Evolutionary conservation across 768 basidiomycete genomes (phyloP).

Genomic region (Asterophora lycoperdoides): DNA sequence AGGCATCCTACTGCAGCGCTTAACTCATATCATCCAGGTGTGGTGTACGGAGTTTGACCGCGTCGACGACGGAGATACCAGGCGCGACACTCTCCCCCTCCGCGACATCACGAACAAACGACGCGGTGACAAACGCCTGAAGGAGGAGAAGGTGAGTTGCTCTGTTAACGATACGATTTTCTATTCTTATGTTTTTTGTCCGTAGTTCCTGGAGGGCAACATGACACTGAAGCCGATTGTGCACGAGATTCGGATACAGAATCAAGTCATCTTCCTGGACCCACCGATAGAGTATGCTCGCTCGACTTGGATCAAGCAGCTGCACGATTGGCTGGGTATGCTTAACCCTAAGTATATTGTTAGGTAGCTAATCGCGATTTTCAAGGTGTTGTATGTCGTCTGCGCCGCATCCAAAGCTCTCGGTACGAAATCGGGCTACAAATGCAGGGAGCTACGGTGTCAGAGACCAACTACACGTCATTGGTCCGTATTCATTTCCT

Average conservation of each 20-base stretch:
- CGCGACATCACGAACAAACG: slow-evolving; percentile 63
- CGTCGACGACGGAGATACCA: slow-evolving; percentile 60
- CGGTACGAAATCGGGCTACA: slow-evolving; percentile 96
- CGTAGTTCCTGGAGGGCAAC: slow-evolving; percentile 64
- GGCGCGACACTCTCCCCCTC: slow-evolving; percentile 45
- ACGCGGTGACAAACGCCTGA: slow-evolving; percentile 61
- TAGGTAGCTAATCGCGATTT: not conserved
- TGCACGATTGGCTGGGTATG: slow-evolving; percentile 86
- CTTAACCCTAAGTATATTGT: not conserved
- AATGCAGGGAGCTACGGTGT: slow-evolving; percentile 63
- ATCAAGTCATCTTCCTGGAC: slow-evolving; percentile 98
- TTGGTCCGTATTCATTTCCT: slow-evolving; percentile 48
- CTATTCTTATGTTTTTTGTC: not conserved
- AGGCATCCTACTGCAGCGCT: slow-evolving; percentile 66
- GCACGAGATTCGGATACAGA: slow-evolving; percentile 96
- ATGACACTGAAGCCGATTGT: slow-evolving; percentile 82
- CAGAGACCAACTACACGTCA: slow-evolving; percentile 78
- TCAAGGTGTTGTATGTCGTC: slow-evolving; percentile 78
- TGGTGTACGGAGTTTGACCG: slow-evolving; percentile 90
- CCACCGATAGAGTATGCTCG: slow-evolving; percentile 96
- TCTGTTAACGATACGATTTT: not conserved
- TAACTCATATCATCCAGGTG: slow-evolving; percentile 72
- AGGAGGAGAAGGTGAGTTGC: slow-evolving; percentile 70
- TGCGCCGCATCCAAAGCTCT: slow-evolving; percentile 88
- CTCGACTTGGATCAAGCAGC: slow-evolving; percentile 80